Conservation (phyloP, 352 stramenopile species). For the Phytophthora pini region DNA sequence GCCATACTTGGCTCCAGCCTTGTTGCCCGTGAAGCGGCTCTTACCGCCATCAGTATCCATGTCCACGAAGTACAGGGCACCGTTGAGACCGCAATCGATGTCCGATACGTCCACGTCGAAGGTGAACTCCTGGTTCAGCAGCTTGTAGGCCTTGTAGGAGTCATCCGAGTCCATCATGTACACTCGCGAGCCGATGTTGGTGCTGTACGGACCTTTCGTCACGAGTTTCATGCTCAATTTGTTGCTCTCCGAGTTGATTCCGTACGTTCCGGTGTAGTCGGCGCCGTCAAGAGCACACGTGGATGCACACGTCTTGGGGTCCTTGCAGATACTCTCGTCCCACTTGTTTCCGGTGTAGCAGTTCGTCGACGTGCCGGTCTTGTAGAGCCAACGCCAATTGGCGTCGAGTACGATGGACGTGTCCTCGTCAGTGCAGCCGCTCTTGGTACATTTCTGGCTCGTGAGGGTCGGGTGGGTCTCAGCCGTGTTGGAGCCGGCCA, state of each 20-base stretch:
- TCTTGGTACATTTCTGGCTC: slow-evolving; percentile 28
- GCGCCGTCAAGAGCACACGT: slow-evolving; percentile 58
- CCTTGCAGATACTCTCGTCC: slow-evolving; percentile 48
- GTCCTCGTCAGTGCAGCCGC: slow-evolving; percentile 39
- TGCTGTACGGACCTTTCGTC: slow-evolving; percentile 54
- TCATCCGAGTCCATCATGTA: slow-evolving; percentile 51
- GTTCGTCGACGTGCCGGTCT: slow-evolving; percentile 50
- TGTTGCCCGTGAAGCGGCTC: slow-evolving; percentile 20
- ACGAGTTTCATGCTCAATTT: slow-evolving; percentile 53
- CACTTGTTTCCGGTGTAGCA: slow-evolving; percentile 63
- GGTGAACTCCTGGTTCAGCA: slow-evolving; percentile 71
- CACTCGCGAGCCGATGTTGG: slow-evolving; percentile 64
- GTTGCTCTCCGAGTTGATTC: slow-evolving; percentile 36
- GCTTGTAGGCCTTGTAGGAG: slow-evolving; percentile 58
- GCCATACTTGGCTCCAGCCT: slow-evolving; percentile 32
- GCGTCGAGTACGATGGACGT: slow-evolving; percentile 68
- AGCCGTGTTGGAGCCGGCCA: slow-evolving; percentile 23
- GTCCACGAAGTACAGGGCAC: slow-evolving; percentile 72
- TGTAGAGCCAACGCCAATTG: slow-evolving; percentile 72
- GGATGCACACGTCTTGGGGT: slow-evolving; percentile 50
- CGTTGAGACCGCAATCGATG: slow-evolving; percentile 60
- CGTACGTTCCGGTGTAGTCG: slow-evolving; percentile 63
- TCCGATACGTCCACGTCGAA: slow-evolving; percentile 68
- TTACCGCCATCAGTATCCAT: slow-evolving; percentile 65
- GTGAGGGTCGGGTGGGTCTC: slow-evolving; percentile 58